Base-by-base conservation (phyloP, 192 early-diverging fungal species). In the Podila verticillata region DNA sequence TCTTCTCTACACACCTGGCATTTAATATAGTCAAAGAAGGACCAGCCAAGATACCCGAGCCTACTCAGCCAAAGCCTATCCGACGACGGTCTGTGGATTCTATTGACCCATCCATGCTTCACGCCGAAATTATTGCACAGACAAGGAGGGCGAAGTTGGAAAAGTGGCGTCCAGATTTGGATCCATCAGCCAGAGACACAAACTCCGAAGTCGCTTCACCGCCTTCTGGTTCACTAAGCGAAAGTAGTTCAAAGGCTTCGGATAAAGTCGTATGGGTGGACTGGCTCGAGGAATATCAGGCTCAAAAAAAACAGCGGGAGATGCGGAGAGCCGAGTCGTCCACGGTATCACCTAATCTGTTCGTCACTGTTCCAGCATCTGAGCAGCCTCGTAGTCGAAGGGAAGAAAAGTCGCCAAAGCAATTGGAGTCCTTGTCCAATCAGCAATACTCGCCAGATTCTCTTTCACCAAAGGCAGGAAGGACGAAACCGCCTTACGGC, bases 91-190 rank as follows among this genome's bases (percentile, higher is more conserved):
- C 77, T 59, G 59, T 80, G 20, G 77, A 80, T 47, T 80, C 77
- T 0, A 72, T 80, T 36, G 77, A 80, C 34, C 77, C 77, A 29
- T 80, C 77, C 22, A 72, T 80, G 69, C 56, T 80, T 12, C 77
- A 80, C 36, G 77, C 77, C 2, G 77, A 80, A 61, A 80, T 80
- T 24, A 80, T 80, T 64, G 70, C 77, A 7, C 77, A 80, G 51
- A 80, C 77, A 20, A 61, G 77, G 47, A 57, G 70, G 47, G 77
- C 77, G 12, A 80, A 80, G 26, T 57, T 80, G 56, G 77, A 80
- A 34, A 80, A 80, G 63, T 80, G 77, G 77, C 61, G 70, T 26
- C 77, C 77, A 9, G 77, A 80, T 54, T 47, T 80, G 56, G 61
- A 60, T 60, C 22, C 66, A 12, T 20, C 64, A 20, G 66, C 56